phyloP scores from a whole-genome alignment of 257 asterid genomes.

The Nicotiana attenuata region DNA sequence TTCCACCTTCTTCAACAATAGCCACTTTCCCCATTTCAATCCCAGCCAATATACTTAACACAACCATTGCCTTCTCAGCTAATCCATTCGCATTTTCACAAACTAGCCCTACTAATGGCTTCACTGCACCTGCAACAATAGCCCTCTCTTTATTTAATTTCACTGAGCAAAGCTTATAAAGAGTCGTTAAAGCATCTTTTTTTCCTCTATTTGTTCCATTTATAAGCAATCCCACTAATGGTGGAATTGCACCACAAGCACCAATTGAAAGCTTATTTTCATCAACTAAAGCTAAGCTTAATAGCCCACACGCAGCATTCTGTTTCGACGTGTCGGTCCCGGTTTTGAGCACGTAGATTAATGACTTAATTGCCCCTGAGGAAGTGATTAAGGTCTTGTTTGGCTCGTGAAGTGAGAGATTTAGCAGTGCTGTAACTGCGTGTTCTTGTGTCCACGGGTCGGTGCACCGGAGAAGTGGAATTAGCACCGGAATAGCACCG shows the following conservation, averaged over 20 bases:
- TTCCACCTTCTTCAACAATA: constrained; percentile 80
- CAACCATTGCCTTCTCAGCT: constrained; percentile 97
- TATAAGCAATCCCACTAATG: constrained; percentile 65
- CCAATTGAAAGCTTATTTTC: constrained; percentile 82
- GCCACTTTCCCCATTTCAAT: constrained; percentile 65
- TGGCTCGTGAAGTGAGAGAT: constrained; percentile 72
- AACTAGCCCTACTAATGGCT: constrained; percentile 67
- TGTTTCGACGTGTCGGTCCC: constrained; percentile 89
- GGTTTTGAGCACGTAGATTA: constrained; percentile 71
- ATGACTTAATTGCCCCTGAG: constrained; percentile 61
- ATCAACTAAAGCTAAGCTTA: constrained; percentile 75
- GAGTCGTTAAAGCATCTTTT: constrained; percentile 85
- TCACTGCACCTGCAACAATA: constrained; percentile 72
- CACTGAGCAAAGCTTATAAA: constrained; percentile 71
- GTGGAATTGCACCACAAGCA: constrained; percentile 88
- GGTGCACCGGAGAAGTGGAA: constrained; percentile 68
- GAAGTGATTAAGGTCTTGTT: constrained; percentile 51
- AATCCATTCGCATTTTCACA: constrained; percentile 66
- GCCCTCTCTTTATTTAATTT: constrained; percentile 83
- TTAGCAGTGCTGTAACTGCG: constrained; percentile 79
- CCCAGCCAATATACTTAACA: constrained; percentile 69
- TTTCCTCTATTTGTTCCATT: constrained; percentile 78
- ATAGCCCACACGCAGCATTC: constrained; percentile 86
- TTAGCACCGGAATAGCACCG: constrained; percentile 71
- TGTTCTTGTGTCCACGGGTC: constrained; percentile 87